These are phyloP conservation scores for Eremomyces bilateralis DNA, from an alignment of 495 filamentous ascomycete genomes.

Conservation along the genomic window DNA sequence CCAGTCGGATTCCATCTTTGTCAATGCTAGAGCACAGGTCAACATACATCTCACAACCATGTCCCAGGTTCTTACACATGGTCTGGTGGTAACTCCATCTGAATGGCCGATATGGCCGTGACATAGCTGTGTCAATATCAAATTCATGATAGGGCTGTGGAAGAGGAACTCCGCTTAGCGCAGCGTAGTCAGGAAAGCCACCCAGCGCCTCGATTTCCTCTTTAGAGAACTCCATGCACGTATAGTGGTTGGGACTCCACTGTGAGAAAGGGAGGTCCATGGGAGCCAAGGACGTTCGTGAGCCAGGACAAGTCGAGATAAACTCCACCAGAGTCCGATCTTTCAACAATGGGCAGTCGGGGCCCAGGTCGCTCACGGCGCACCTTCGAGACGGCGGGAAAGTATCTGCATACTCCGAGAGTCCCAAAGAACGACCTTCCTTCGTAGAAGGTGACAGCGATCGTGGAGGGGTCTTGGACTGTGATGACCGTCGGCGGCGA, in stretches of 20 bases:
- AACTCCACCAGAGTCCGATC: slow-evolving; percentile 9
- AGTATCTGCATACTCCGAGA: slow-evolving; percentile 22
- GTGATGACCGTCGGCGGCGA: slow-evolving; percentile 8
- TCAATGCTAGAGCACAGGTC: slow-evolving; percentile 33
- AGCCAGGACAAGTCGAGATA: slow-evolving; percentile 8
- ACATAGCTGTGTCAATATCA: slow-evolving; percentile 17
- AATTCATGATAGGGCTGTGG: slow-evolving; percentile 45
- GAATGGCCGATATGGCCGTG: slow-evolving; percentile 41
- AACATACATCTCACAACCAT: slow-evolving; percentile 2
- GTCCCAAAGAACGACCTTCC: slow-evolving; percentile 6
- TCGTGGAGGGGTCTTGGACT: slow-evolving; percentile 31
- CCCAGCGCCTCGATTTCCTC: slow-evolving; percentile 54
- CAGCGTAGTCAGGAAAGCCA: slow-evolving; percentile 66
- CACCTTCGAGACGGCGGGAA: slow-evolving; percentile 36
- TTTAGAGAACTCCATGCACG: slow-evolving; percentile 37
- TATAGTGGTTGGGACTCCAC: slow-evolving; percentile 22
- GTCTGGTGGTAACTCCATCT: slow-evolving; percentile 83
- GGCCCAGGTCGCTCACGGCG: slow-evolving; percentile 20
- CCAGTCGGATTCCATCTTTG: slow-evolving; percentile 66
- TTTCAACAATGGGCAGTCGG: slow-evolving; percentile 8
- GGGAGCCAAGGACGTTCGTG: slow-evolving; percentile 10
- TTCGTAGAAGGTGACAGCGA: slow-evolving; percentile 27
- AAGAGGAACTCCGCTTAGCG: slow-evolving; percentile 55
- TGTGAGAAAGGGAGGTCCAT: slow-evolving; percentile 9
- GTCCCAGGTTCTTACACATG: slow-evolving; percentile 45